Conservation (phyloP, 768 basidiomycete genomes). For the Lactarius vividus region DNA sequence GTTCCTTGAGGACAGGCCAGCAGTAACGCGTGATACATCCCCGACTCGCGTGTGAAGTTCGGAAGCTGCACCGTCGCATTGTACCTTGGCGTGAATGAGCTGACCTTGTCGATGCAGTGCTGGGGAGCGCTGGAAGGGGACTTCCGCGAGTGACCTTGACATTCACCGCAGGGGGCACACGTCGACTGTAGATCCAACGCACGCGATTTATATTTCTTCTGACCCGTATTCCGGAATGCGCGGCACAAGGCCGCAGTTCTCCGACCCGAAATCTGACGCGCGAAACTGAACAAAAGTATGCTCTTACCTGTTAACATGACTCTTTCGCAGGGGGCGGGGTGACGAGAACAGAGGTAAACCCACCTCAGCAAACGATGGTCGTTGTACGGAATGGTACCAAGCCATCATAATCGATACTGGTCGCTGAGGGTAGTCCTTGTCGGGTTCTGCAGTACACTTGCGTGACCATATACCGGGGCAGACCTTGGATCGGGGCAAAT, state of each 20-base stretch:
- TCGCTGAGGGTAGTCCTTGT: conserved; percentile 14
- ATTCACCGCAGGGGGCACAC: background rate
- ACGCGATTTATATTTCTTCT: conserved; percentile 2
- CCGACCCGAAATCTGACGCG: conserved; percentile 9
- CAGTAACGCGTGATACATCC: conserved; percentile 8
- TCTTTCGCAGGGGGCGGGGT: background rate
- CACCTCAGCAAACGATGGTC: conserved; percentile 6
- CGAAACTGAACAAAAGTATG: conserved; percentile 16
- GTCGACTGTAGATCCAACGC: conserved; percentile 1
- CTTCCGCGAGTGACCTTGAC: background rate
- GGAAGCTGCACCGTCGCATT: background rate
- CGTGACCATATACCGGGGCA: background rate
- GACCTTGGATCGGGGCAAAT: background rate
- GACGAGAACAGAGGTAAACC: background rate
- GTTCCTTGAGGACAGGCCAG: background rate
- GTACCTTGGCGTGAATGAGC: conserved; percentile 11
- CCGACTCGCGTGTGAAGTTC: conserved; percentile 3
- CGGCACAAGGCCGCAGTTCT: conserved; percentile 11
- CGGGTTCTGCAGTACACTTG: conserved; percentile 13
- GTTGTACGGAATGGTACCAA: background rate
- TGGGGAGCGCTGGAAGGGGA: background rate
- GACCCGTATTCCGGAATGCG: background rate
- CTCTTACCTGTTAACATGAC: background rate
- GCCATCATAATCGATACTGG: conserved; percentile 15
- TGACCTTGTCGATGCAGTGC: background rate